Evolutionary conservation across 306 rosid species (phyloP).

Genomic region (Acacia melanoxylon): DNA sequence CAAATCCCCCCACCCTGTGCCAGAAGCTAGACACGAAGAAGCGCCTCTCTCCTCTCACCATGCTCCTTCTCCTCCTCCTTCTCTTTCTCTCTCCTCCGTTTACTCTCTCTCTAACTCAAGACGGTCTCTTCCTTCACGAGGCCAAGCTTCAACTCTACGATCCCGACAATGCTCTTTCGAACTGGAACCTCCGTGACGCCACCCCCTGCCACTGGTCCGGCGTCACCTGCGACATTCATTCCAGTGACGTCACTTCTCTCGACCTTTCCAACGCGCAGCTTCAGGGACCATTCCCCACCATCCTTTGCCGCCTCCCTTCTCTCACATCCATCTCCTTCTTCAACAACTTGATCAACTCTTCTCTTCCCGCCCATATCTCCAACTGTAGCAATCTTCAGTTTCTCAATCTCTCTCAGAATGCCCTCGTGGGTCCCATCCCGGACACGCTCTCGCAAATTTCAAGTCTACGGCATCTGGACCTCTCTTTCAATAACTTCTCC

Average conservation of each 20-base stretch:
- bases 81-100: slow-evolving; percentile 18
- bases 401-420: slow-evolving; percentile 56
- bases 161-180: slow-evolving; percentile 41
- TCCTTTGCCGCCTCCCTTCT: slow-evolving; percentile 62
- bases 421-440: slow-evolving; percentile 57
- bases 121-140: slow-evolving; percentile 59
- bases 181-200: slow-evolving; percentile 55
- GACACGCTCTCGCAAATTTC: slow-evolving; percentile 40
- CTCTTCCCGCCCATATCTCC: slow-evolving; percentile 40
- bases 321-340: slow-evolving; percentile 51
- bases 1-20: slow-evolving; percentile 4
- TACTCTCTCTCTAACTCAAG: slow-evolving; percentile 60
- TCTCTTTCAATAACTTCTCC: slow-evolving; percentile 64
- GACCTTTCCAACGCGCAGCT: slow-evolving; percentile 34
- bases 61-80: slow-evolving; percentile 13
- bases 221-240: slow-evolving; percentile 38
- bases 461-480: slow-evolving; percentile 45
- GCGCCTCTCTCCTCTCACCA: background rate
- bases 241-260: slow-evolving; percentile 44
- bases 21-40: background rate
- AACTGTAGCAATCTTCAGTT: slow-evolving; percentile 40
- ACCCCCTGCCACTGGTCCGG: slow-evolving; percentile 67
- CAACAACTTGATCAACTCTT: slow-evolving; percentile 40
- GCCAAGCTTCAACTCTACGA: slow-evolving; percentile 53
- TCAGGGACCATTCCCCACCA: slow-evolving; percentile 50